Evolutionary conservation across 352 stramenopile genomes (phyloP).

Genomic region (Pythium grandisporangium): DNA sequence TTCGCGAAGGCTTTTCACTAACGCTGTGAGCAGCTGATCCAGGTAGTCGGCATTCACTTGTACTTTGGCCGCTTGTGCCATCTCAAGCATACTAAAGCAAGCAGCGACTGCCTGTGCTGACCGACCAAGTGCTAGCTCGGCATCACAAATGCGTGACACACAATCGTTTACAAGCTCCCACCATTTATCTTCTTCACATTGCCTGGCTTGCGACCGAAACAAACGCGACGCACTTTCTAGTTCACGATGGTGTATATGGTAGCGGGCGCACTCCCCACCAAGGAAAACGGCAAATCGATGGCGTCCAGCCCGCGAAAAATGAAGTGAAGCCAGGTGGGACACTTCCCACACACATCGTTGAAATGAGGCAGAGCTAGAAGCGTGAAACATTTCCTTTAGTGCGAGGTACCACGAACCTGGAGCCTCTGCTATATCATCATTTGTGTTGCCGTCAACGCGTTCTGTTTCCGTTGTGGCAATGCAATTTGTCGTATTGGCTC

Average conservation of each 20-base stretch:
- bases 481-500: too few species aligned
- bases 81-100: slow-evolving; percentile 55
- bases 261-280: slow-evolving; percentile 50
- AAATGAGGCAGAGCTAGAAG: slow-evolving; percentile 12
- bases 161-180: slow-evolving; percentile 44
- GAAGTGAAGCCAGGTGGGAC: slow-evolving; percentile 62
- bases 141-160: slow-evolving; percentile 41
- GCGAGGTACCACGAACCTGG: slow-evolving; percentile 42
- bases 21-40: slow-evolving; percentile 29
- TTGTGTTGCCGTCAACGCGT: background rate
- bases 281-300: slow-evolving; percentile 77
- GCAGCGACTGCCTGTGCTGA: slow-evolving; percentile 40
- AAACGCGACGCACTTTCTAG: slow-evolving; percentile 58
- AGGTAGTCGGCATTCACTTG: slow-evolving; percentile 37
- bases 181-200: slow-evolving; percentile 77
- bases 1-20: slow-evolving; percentile 28
- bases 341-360: slow-evolving; percentile 62
- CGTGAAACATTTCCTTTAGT: slow-evolving; percentile 30
- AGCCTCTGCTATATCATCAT: slow-evolving; percentile 1
- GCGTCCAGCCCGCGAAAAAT: slow-evolving; percentile 59
- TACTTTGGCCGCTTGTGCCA: slow-evolving; percentile 34
- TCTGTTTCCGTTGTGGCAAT: background rate
- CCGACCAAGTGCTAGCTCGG: slow-evolving; percentile 42
- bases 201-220: slow-evolving; percentile 52
- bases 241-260: slow-evolving; percentile 40